These are phyloP conservation scores for Porcisia deanei DNA, from an alignment of 208 protist genomes.

Conservation along the genomic window DNA sequence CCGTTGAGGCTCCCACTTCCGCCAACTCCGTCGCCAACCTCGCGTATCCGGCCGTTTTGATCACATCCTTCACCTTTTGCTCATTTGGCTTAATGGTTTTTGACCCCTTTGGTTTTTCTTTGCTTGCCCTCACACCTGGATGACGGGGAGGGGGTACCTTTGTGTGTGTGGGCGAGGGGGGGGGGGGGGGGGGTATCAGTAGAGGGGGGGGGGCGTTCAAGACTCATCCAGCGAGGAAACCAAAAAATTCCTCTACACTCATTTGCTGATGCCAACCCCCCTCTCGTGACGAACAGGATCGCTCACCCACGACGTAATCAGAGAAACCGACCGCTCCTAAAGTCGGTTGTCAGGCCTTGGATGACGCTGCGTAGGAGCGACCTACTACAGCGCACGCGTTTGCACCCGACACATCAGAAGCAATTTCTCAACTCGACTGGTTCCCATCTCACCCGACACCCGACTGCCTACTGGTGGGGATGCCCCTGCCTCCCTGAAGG, in stretches of 20 bases:
- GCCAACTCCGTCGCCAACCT: background rate
- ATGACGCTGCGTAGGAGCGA: background rate
- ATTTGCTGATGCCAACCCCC: background rate
- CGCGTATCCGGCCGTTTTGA: background rate
- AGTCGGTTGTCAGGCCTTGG: background rate
- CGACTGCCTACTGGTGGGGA: background rate
- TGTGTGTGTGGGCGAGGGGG: too few species aligned
- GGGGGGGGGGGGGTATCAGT: background rate
- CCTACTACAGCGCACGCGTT: background rate
- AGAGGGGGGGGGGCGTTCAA: background rate
- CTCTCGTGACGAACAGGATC: background rate
- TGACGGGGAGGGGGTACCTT: background rate
- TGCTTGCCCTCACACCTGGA: background rate
- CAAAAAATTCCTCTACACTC: background rate
- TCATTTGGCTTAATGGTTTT: constrained; percentile 12
- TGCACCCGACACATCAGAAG: background rate
- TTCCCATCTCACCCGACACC: background rate
- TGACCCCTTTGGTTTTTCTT: background rate
- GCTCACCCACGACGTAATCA: background rate
- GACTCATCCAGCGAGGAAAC: background rate
- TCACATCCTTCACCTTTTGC: background rate
- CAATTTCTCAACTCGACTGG: background rate
- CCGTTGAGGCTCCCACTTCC: background rate
- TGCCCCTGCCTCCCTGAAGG: background rate
- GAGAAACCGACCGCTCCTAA: background rate